Base-by-base conservation (phyloP, 1,139 yeast genomes). In the Geotrichum australiense region DNA sequence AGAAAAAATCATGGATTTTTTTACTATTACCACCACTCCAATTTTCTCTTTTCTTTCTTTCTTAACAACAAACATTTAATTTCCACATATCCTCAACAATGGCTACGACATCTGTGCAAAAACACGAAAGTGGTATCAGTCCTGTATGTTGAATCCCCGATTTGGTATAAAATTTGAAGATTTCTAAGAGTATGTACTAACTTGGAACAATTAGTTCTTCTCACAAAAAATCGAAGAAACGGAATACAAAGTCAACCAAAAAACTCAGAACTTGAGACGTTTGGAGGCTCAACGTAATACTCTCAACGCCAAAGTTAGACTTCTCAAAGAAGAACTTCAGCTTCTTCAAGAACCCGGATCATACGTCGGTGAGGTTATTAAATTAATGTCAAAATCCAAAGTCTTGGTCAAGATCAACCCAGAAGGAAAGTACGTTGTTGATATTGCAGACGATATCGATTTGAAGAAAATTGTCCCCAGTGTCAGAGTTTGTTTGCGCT, bases 341-440 rank as follows among this genome's bases (percentile, higher is more conserved):
- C 73, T 91, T 39, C 68, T 91, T 42, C 98, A 91, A 62, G 99
- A 91, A 57, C 97, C 98, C 1, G 98, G 98, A 1, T 81, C 94
- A 4, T 91, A 87, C 58, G 98, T 91, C 4, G 99, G 98, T 23
- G 99, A 91, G 62, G 97, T 91, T 10, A 81, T 91, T 47, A 91
- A 91, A 61, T 95, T 93, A 15, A 86, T 91, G 82, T 94, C 96
- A 37, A 82, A 83, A 61, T 87, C 87, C 66, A 91, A 89, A 59
- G 96, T 89, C 4, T 71, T 91, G 48, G 99, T 91, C 29, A 91
- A 91, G 64, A 86, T 89, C 46, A 94, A 89, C 57, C 96, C 96
- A 2, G 96, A 89, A 64, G 97, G 96, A 37, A 64, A 64, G 48
- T 93, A 89, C 64, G 89, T 93, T 45, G 97, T 91, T 49, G 94